A percentile compares a stretch with the other conserved stretches of the same genome.
Evolutionary conservation across 1,139 yeast species (phyloP).

Genomic region (Pichia sp.): DNA sequence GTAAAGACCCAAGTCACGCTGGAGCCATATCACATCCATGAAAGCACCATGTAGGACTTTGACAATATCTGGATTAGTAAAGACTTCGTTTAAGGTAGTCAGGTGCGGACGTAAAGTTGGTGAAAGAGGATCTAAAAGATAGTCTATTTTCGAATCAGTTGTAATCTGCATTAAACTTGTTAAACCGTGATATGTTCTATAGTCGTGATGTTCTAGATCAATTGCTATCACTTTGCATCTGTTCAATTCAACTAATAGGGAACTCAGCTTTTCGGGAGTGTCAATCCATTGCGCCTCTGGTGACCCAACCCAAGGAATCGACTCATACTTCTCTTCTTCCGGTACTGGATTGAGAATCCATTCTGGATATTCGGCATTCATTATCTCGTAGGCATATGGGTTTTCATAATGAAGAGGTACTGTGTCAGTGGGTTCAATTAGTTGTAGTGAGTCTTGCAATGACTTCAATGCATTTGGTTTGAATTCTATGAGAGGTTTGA

Average conservation of each 20-base stretch:
- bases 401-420: constrained; percentile 66
- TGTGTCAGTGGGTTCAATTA: constrained; percentile 40
- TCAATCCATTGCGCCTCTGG: constrained; percentile 70
- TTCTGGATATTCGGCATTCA: constrained; percentile 65
- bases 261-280: constrained; percentile 45
- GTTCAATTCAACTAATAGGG: constrained; percentile 53
- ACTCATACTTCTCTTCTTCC: constrained; percentile 43
- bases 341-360: constrained; percentile 39
- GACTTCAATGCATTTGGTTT: constrained; percentile 71
- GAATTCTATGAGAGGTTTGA: constrained; percentile 61
- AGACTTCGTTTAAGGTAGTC: constrained; percentile 61
- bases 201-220: constrained; percentile 97
- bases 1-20: constrained; percentile 89
- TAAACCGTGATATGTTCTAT: constrained; percentile 82
- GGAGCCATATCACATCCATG: constrained; percentile 97
- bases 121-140: constrained; percentile 56
- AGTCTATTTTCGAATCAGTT: constrained; percentile 46
- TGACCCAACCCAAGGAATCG: constrained; percentile 62
- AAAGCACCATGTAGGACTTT: constrained; percentile 96
- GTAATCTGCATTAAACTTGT: constrained; percentile 94
- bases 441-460: constrained; percentile 45
- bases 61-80: constrained; percentile 73
- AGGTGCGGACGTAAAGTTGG: constrained; percentile 67
- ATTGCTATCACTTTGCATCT: constrained; percentile 70
- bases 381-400: constrained; percentile 80